Evolutionary conservation across 1,284 basidiomycete genomes (phyloP).

Genomic region (Sporisorium reilianum): DNA sequence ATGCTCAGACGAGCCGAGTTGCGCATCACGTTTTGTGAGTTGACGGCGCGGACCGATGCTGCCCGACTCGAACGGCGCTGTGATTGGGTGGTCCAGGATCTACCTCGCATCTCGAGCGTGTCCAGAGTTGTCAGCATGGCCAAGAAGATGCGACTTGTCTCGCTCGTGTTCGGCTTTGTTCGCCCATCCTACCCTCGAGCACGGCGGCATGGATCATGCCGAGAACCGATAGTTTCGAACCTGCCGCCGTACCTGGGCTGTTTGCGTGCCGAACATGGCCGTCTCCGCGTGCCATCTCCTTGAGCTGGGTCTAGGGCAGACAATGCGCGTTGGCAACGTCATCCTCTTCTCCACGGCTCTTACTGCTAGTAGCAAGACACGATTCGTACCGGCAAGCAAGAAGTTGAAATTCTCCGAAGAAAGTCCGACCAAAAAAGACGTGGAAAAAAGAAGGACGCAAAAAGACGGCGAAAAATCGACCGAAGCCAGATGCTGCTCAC

Average conservation of each 20-base stretch:
- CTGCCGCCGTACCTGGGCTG: neutral
- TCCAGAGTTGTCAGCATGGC: neutral
- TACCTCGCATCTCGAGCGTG: neutral
- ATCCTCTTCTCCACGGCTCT: no score
- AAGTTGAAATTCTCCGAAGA: neutral
- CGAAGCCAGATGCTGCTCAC: no score
- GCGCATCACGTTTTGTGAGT: neutral
- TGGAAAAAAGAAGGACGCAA: neutral
- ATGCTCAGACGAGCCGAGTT: neutral
- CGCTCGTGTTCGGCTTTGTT: neutral
- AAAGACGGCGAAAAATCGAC: neutral
- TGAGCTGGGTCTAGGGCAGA: constrained; percentile 3
- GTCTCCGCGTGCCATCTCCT: neutral
- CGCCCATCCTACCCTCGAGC: neutral
- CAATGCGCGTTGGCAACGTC: neutral
- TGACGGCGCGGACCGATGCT: constrained; percentile 3
- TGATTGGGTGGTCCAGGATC: neutral
- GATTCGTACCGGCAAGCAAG: no score
- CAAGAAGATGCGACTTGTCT: neutral
- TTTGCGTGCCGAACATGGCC: neutral
- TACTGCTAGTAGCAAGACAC: no score
- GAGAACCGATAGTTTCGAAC: constrained; percentile 2
- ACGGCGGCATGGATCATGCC: neutral
- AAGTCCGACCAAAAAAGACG: neutral
- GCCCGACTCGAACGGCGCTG: neutral